phyloP scores from a whole-genome alignment of 352 stramenopile genomes.

The Pythium aquatile region DNA sequence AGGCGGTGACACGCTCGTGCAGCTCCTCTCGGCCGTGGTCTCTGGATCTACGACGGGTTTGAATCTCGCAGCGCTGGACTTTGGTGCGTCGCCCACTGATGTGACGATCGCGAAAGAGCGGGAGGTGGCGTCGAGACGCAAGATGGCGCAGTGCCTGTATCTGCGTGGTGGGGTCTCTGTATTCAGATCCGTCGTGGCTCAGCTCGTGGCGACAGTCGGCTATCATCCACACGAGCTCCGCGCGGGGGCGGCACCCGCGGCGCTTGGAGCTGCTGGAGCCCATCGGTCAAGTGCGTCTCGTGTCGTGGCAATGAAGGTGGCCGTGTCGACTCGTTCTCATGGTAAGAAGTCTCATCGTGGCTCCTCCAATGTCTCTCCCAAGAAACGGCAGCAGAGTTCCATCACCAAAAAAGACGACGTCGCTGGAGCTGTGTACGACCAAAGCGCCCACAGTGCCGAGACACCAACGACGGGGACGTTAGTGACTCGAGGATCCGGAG shows the following conservation, averaged over 20 bases:
- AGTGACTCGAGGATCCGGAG: neutral
- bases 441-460: too few relatives aligned
- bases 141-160: constrained; percentile 58
- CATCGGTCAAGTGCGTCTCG: neutral
- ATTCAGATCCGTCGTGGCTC: constrained; percentile 43
- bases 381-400: constrained; percentile 22
- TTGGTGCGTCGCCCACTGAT: constrained; percentile 35
- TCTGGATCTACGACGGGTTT: constrained; percentile 39
- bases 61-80: constrained; percentile 50
- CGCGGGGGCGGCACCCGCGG: neutral
- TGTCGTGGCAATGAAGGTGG: neutral
- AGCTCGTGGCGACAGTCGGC: constrained; percentile 41
- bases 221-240: constrained; percentile 37
- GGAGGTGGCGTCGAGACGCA: constrained; percentile 37
- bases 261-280: neutral
- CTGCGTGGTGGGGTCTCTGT: constrained; percentile 44
- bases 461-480: neutral
- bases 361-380: neutral
- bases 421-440: neutral
- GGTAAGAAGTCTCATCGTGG: neutral
- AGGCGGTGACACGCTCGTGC: constrained; percentile 46
- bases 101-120: constrained; percentile 35
- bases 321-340: neutral
- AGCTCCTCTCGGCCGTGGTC: constrained; percentile 47
- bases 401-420: constrained; percentile 23